phyloP scores from a whole-genome alignment of 305 asterid genomes.

The Andrographis paniculata region DNA sequence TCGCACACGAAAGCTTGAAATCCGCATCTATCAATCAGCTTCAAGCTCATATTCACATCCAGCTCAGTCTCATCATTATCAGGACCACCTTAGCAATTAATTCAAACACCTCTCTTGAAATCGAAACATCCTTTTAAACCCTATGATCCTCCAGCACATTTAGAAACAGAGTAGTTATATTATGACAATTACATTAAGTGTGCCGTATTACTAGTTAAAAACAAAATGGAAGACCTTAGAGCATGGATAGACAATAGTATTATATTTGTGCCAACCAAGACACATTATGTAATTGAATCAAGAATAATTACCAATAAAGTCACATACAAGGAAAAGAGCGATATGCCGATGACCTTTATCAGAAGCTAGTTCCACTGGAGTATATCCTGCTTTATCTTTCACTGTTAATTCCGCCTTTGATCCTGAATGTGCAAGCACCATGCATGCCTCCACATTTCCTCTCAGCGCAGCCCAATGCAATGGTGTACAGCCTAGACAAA shows the following conservation, averaged over 20 bases:
- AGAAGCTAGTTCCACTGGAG: slow-evolving; percentile 85
- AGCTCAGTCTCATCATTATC: slow-evolving; percentile 10
- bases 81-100: slow-evolving; percentile 5
- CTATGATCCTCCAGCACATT: slow-evolving; percentile 3
- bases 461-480: slow-evolving; percentile 95
- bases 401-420: slow-evolving; percentile 62
- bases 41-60: slow-evolving; percentile 1
- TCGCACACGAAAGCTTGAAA: slow-evolving; percentile 2
- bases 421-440: slow-evolving; percentile 87
- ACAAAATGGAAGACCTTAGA: too few species aligned
- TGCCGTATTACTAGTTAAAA: too few species aligned
- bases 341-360: slow-evolving; percentile 93
- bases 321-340: slow-evolving; percentile 90
- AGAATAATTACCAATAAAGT: slow-evolving; percentile 27
- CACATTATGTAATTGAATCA: slow-evolving; percentile 10
- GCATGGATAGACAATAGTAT: too few species aligned
- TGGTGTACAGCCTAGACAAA: slow-evolving; percentile 83
- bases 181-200: too few species aligned
- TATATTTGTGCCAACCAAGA: slow-evolving; percentile 2
- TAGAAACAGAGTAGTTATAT: too few species aligned
- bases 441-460: slow-evolving; percentile 87
- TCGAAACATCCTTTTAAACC: neutral
- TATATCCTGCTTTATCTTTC: slow-evolving; percentile 76
- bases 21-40: slow-evolving; percentile 6
- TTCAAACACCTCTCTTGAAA: neutral